Evolutionary conservation across 2,329 filamentous ascomycete species (phyloP).

Genomic region (Colletotrichum higginsianum): DNA sequence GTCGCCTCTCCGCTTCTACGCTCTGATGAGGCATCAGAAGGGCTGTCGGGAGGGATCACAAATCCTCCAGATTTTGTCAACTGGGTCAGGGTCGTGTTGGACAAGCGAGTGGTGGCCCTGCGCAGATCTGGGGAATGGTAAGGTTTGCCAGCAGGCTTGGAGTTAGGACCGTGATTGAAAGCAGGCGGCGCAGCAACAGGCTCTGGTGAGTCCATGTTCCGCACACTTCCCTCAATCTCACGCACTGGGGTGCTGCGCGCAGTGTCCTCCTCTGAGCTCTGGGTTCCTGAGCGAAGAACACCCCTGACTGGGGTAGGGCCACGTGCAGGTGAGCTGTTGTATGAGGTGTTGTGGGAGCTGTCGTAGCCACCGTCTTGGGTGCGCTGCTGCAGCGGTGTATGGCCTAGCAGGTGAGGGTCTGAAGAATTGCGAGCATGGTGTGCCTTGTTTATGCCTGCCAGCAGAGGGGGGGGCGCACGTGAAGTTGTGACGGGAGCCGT

Average conservation of each 20-base stretch:
- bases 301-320: constrained; percentile 55
- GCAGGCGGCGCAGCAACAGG: constrained; percentile 84
- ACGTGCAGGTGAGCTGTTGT: constrained; percentile 52
- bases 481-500: constrained; percentile 62
- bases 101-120: constrained; percentile 87
- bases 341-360: constrained; percentile 49
- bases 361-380: constrained; percentile 46
- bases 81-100: constrained; percentile 84
- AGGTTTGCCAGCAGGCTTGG: constrained; percentile 78
- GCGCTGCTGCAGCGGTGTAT: constrained; percentile 45
- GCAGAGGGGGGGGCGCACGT: constrained; percentile 53
- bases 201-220: constrained; percentile 75
- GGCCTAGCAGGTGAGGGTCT: constrained; percentile 55
- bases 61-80: constrained; percentile 79
- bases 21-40: constrained; percentile 49
- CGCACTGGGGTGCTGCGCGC: constrained; percentile 59
- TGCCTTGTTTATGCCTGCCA: constrained; percentile 50
- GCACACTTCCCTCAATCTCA: constrained; percentile 67
- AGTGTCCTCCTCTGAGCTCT: constrained; percentile 69
- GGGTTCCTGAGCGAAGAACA: constrained; percentile 50
- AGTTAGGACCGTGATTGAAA: constrained; percentile 82
- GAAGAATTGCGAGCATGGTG: constrained; percentile 65
- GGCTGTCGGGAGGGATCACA: constrained; percentile 56
- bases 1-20: constrained; percentile 53
- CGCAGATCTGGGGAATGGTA: constrained; percentile 84